Conservation (phyloP, 371 early-diverging fungal species). For the Dinochytrium kinnereticum region DNA sequence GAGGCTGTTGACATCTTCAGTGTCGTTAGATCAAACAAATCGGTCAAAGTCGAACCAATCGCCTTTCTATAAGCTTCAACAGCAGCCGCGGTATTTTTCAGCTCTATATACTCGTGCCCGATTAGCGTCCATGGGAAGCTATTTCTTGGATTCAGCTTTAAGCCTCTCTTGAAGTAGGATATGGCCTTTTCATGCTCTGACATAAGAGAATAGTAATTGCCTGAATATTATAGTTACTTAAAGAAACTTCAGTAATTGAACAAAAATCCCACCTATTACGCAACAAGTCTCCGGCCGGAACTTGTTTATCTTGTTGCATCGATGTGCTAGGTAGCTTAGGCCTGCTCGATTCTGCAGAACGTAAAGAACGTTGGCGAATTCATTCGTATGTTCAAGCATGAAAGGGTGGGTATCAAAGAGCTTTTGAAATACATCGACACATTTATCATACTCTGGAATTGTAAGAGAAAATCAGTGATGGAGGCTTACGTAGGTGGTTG, state of each 20-base stretch:
- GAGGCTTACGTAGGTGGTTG: slow-evolving; percentile 26
- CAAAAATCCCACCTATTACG: slow-evolving; percentile 33
- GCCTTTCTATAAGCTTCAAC: slow-evolving; percentile 90
- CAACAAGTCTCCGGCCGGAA: slow-evolving; percentile 88
- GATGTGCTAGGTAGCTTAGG: slow-evolving; percentile 81
- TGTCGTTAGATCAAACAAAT: slow-evolving; percentile 5
- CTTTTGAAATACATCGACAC: slow-evolving; percentile 71
- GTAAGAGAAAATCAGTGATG: slow-evolving; percentile 1
- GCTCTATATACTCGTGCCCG: slow-evolving; percentile 95
- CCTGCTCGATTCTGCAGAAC: slow-evolving; percentile 71
- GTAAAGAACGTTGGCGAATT: slow-evolving; percentile 90
- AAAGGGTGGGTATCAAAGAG: slow-evolving; percentile 71
- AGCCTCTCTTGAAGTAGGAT: slow-evolving; percentile 81
- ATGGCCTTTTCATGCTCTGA: slow-evolving; percentile 85
- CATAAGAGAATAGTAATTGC: slow-evolving; percentile 87
- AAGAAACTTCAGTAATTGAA: too few relatives aligned
- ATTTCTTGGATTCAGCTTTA: slow-evolving; percentile 78
- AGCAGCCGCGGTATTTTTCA: slow-evolving; percentile 86
- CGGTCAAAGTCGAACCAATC: slow-evolving; percentile 54
- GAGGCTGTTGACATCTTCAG: slow-evolving; percentile 71
- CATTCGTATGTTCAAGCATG: slow-evolving; percentile 84
- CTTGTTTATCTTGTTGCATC: slow-evolving; percentile 73
- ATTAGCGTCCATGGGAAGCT: slow-evolving; percentile 89
- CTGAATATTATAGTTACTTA: slow-evolving; percentile 46
- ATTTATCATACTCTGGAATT: slow-evolving; percentile 57